Conservation (phyloP, 1,139 yeast genomes). For the Candida smagusa region DNA sequence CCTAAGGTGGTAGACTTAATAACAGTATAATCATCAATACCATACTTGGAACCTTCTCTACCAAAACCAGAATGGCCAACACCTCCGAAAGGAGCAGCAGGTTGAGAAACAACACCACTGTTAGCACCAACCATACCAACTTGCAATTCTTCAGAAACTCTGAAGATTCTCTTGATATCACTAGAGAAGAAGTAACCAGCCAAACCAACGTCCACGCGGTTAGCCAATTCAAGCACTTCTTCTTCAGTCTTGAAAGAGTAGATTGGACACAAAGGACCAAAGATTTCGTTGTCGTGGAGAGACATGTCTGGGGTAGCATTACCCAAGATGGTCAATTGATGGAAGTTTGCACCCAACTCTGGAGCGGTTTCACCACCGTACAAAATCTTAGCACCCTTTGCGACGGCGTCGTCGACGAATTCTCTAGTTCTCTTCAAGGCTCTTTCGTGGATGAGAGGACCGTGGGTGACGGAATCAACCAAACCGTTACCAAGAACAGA, state of each 20-base stretch:
- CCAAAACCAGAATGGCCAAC: slow-evolving; percentile 49
- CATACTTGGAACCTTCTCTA: slow-evolving; percentile 49
- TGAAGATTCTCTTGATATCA: slow-evolving; percentile 54
- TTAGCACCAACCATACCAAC: slow-evolving; percentile 48
- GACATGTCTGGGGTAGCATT: slow-evolving; percentile 40
- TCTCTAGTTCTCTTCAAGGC: slow-evolving; percentile 38
- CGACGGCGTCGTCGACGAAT: slow-evolving; percentile 40
- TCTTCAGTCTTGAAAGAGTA: slow-evolving; percentile 38
- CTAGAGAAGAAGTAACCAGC: slow-evolving; percentile 44
- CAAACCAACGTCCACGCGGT: slow-evolving; percentile 42
- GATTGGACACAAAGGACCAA: slow-evolving; percentile 47
- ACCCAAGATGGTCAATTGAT: slow-evolving; percentile 39
- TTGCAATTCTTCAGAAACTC: slow-evolving; percentile 42
- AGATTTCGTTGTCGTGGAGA: slow-evolving; percentile 43
- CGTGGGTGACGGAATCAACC: slow-evolving; percentile 42
- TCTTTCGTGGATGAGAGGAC: slow-evolving; percentile 41
- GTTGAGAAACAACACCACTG: slow-evolving; percentile 45
- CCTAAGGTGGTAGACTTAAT: slow-evolving; percentile 41
- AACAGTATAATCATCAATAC: slow-evolving; percentile 43
- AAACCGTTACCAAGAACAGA: slow-evolving; percentile 36
- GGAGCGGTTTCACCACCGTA: slow-evolving; percentile 40
- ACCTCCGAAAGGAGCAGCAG: slow-evolving; percentile 52
- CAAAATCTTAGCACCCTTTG: slow-evolving; percentile 41
- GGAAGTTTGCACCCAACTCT: slow-evolving; percentile 37
- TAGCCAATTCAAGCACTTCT: slow-evolving; percentile 36